Conservation (phyloP, 768 basidiomycete species). For the Favolaschia claudopus region DNA sequence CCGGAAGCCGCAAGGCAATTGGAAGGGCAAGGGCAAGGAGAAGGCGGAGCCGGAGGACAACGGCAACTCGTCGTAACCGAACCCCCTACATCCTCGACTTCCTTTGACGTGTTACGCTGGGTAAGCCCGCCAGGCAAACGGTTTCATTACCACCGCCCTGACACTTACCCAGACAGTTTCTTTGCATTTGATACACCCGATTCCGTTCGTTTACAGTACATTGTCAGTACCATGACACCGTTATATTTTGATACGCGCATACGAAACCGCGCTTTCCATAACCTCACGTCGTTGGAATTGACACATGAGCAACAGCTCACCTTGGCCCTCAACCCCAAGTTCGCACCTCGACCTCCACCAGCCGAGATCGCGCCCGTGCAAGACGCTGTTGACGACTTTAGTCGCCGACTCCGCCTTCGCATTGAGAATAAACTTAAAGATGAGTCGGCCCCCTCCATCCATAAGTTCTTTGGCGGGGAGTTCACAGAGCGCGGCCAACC, state of each 20-base stretch:
- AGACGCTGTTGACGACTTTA: not conserved
- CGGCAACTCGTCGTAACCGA: too few relatives aligned
- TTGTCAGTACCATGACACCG: slow-evolving; percentile 3
- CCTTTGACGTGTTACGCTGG: too few relatives aligned
- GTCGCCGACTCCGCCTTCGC: not conserved
- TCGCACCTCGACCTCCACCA: not conserved
- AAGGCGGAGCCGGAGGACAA: too few relatives aligned
- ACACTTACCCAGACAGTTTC: slow-evolving; percentile 4
- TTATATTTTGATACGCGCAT: slow-evolving; percentile 10
- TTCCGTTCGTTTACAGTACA: not conserved
- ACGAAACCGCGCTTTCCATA: slow-evolving; percentile 8
- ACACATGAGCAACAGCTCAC: slow-evolving; percentile 2
- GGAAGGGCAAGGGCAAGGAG: too few relatives aligned
- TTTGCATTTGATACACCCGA: not conserved
- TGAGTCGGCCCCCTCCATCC: not conserved
- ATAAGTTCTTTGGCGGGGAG: not conserved
- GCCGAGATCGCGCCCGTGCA: not conserved
- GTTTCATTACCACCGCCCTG: not conserved
- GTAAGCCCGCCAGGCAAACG: not conserved
- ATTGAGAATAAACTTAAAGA: not conserved
- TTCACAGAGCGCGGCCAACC: not conserved
- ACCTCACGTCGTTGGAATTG: slow-evolving; percentile 4
- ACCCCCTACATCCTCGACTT: too few relatives aligned
- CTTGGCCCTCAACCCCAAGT: slow-evolving; percentile 13
- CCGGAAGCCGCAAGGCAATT: too few relatives aligned